Base-by-base conservation (phyloP, 768 basidiomycete genomes). In the Neoboletus brunneissimus region DNA sequence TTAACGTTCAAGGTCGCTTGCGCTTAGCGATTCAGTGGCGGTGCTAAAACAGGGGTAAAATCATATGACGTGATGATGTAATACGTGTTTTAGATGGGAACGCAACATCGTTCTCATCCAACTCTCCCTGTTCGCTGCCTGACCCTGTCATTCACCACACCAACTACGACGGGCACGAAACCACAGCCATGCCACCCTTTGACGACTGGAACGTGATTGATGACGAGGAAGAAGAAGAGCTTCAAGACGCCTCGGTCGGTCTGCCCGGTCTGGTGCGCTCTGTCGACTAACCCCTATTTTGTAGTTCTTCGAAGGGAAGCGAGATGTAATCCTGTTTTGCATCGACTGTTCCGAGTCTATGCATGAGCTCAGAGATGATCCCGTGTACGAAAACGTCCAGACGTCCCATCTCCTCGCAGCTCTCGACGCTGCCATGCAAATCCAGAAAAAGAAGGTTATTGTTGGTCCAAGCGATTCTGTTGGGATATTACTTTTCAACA, bases 271-370 rank as follows among this genome's bases (percentile, higher is more conserved):
- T 35, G 22, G 35, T 41, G 38, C 31, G 6, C 13, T 41, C 35
- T 43, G 44, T 25, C 10, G 12, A 58, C 45, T 53, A 59, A 56
- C 59, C 56, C 58, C 64, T 62, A 59, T 66, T 25, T 34, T 27
- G 15, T 55, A 90, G 89, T 78, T 79, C 56, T 81, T 83, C 59
- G 89, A 91, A 59, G 83, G 84, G 50, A 86, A 87, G 61, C 82
- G 83, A 57, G 94, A 98, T 64, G 90, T 94, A 32, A 88, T 96
- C 45, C 73, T 98, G n/a, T 97, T 98, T 75, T 91, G 89, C 70
- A 92, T 99, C 55, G 95, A 99, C 72, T 93, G 91, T 59, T 96
- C 95, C 0, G 77, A 82, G 52, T 91, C 92, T 12, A 98, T 98
- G 96, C 86, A 89, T 25, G 77, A 76, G 37, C 81, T 87, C 42